Base-by-base conservation (phyloP, 352 stramenopile species). In the Thraustotheca clavata region DNA sequence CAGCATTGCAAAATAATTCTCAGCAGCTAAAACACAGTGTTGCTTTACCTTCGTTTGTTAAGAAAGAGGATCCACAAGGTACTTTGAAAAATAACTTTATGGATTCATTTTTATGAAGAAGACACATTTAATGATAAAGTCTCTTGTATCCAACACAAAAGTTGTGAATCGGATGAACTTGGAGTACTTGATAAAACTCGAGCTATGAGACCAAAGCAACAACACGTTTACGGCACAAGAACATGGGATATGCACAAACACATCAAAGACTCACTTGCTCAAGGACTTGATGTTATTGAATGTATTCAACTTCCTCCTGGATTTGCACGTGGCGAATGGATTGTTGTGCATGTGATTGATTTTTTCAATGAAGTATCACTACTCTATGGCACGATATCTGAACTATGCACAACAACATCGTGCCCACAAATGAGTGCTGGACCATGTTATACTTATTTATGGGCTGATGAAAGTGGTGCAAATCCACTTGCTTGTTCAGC, bases 331-430 rank as follows among this genome's bases (percentile, higher is more conserved):
- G 70, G 86, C 26, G 79, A 91, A 49, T 91, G 82, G 82, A 71
- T 91, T 49, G 73, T 78, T 1, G 79, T 91, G 6, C 82, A 91
- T 68, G 76, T 79, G 16, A 73, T 97, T 31, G 91, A 97, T 73
- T 97, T 97, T 54, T 97, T 93, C 78, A 97, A 97, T 67, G 90
- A 97, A 67, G 77, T 97, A 48, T 95, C 77, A 24, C 69, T 97
- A 60, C 73, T 97, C 8, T 97, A 90, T 68, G 88, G 87, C 34
- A 95, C 91, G 26, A 83, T 96, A 31, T 87, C 80, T 11, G 86
- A 95, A 74, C 84, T 87, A 31, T 90, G 81, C 63, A 91, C 79
- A 0, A 55, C 71, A 18, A 68, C 72, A 6, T 76, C 70, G 27
- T 95, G 83, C 70, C 73, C 82, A 2, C 67, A 79, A 14, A 94